Evolutionary conservation across 495 filamentous ascomycete genomes (phyloP).

Genomic region (Trichoderma asperelloides): DNA sequence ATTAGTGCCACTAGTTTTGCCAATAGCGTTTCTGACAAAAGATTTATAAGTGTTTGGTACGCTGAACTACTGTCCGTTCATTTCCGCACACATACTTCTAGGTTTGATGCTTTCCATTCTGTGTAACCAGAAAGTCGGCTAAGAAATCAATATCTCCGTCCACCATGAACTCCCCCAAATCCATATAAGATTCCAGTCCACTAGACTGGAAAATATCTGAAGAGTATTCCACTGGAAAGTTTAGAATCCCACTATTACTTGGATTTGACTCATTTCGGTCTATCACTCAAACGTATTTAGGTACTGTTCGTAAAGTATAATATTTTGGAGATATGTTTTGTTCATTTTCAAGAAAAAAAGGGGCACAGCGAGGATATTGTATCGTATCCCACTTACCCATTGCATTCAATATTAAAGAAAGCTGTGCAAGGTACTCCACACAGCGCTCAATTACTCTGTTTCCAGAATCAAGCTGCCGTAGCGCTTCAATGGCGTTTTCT

Average conservation of each 20-base stretch:
- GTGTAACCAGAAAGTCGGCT: not conserved
- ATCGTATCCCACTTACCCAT: not conserved
- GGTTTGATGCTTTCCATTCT: not conserved
- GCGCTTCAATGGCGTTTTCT: not conserved
- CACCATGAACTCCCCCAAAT: not conserved
- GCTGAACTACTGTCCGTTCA: not conserved
- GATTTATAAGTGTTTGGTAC: not conserved
- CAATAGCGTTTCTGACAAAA: too few species aligned
- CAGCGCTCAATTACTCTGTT: not conserved
- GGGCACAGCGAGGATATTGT: not conserved
- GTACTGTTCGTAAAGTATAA: not conserved
- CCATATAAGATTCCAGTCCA: not conserved
- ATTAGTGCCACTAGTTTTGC: not conserved
- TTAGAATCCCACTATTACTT: not conserved
- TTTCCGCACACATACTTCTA: not conserved
- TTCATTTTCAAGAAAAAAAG: not conserved
- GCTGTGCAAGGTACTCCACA: not conserved
- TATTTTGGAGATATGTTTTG: not conserved
- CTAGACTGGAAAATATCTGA: not conserved
- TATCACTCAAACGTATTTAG: not conserved
- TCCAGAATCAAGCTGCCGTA: not conserved
- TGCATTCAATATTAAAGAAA: not conserved
- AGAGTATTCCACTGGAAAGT: not conserved
- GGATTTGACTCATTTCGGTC: not conserved
- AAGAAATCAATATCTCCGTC: not conserved